Base-by-base conservation (phyloP, 345 rosid genomes). In the Moricandia arvensis region DNA sequence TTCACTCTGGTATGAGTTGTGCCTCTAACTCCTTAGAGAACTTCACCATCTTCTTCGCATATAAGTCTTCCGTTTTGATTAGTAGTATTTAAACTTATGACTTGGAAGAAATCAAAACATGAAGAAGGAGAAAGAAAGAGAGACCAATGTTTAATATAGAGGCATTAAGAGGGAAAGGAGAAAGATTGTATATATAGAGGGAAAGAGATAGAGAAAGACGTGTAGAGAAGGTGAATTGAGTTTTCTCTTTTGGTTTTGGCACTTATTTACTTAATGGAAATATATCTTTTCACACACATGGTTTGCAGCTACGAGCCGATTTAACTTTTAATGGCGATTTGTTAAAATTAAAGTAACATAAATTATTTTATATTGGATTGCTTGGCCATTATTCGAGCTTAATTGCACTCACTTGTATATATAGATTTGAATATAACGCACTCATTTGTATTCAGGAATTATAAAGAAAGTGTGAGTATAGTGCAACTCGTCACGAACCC, bases 1-100 rank as follows among this genome's bases (percentile, higher is more conserved):
- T 90, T 96, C 99, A 96, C 76, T 96, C 98, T 0, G 99, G 99
- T 60, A 96, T 96, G 0, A 96, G 85, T 68, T 96, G 99, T 77
- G 99, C 99, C 63, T 93, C 97, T 1, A 96, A 86, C 83, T 96
- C 93, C 75, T 91, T 96, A 0, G 99, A 96, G 83, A 96, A 96
- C 85, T 96, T 96, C 87, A 96, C 98, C 99, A 96, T 95, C 69
- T 38, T 64, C 33, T 43, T 71, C 29, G 2, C 61, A 45, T 77
- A 64, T 35, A 24, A 24, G 11, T 70, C 47, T 76, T 76, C 74
- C 85, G 71, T 67, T 83, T 66, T 68, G 15, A 35, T 68, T 59
- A 38, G n/a, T 7, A 2, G 17, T 26, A 13, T 33, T 54, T 60
- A 17, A 43, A 17, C 7, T 33, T 45, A 57, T 66, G 33, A 63